A percentile compares a stretch with the other conserved stretches of the same genome.
Evolutionary conservation across 305 asterid genomes (phyloP).

Genomic region (Withania somnifera): DNA sequence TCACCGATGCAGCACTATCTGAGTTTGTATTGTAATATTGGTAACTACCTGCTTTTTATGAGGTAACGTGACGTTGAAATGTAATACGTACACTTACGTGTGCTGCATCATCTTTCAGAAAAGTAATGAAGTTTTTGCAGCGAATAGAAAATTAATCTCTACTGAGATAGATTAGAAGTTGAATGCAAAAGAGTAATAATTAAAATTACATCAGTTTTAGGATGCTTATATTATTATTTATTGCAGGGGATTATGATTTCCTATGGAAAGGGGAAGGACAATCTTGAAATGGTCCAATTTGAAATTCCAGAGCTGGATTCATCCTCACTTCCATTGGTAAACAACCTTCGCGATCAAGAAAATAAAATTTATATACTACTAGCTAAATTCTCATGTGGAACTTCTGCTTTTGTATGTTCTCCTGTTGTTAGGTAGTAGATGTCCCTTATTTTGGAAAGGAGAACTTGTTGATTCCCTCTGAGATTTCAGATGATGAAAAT

Average conservation of each 20-base stretch:
- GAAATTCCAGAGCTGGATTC: conserved; percentile 62
- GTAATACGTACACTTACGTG: not conserved
- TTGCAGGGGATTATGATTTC: conserved; percentile 37
- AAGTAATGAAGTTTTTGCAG: conserved; percentile 9
- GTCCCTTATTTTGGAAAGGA: conserved; percentile 26
- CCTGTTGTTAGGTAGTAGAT: conserved; percentile 31
- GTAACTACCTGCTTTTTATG: not conserved
- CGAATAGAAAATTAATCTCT: conserved; percentile 15
- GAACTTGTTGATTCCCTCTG: conserved; percentile 27
- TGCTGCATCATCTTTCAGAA: conserved; percentile 9
- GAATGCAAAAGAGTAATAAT: conserved; percentile 7
- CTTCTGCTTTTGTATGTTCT: conserved; percentile 6
- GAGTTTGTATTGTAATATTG: not conserved
- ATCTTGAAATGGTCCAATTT: conserved; percentile 34
- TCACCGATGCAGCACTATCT: not conserved
- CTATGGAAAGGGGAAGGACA: conserved; percentile 21
- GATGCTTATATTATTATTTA: conserved; percentile 7
- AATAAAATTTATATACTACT: not conserved
- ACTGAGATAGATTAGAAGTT: conserved; percentile 15
- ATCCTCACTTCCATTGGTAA: conserved; percentile 39
- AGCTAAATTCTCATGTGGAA: not conserved
- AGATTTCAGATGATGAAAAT: conserved; percentile 34
- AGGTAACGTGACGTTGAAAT: not conserved
- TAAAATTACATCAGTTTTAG: conserved; percentile 8
- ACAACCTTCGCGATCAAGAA: not conserved